Conservation (phyloP, 371 early-diverging fungal genomes). For the Rhizomucor pusillus region DNA sequence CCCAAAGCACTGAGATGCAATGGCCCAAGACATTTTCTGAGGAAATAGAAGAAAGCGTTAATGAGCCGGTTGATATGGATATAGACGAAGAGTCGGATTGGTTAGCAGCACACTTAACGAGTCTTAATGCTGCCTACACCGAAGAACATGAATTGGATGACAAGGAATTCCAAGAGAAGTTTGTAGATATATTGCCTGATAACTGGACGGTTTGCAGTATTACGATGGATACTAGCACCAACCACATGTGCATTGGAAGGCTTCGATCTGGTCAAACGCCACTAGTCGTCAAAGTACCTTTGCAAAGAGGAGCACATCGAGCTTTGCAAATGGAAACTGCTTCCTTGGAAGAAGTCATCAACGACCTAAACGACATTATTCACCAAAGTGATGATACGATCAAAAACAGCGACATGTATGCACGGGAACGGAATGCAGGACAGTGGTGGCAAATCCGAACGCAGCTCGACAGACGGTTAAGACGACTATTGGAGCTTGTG, state of each 20-base stretch:
- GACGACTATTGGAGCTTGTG: slow-evolving; percentile 54
- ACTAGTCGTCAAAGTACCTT: slow-evolving; percentile 68
- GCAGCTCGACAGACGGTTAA: slow-evolving; percentile 65
- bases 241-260: slow-evolving; percentile 67
- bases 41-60: slow-evolving; percentile 5
- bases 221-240: slow-evolving; percentile 62
- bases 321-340: slow-evolving; percentile 38
- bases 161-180: slow-evolving; percentile 41
- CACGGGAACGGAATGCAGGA: slow-evolving; percentile 56
- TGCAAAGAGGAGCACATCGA: slow-evolving; percentile 53
- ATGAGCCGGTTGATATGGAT: slow-evolving; percentile 16
- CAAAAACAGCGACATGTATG: slow-evolving; percentile 22
- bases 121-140: slow-evolving; percentile 31
- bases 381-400: slow-evolving; percentile 55
- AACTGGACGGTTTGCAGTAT: slow-evolving; percentile 74
- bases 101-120: slow-evolving; percentile 30
- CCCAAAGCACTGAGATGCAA: slow-evolving; percentile 5
- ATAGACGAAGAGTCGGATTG: slow-evolving; percentile 2
- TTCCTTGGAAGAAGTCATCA: slow-evolving; percentile 34
- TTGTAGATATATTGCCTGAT: slow-evolving; percentile 56
- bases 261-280: slow-evolving; percentile 50
- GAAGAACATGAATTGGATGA: slow-evolving; percentile 33
- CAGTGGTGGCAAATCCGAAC: slow-evolving; percentile 81
- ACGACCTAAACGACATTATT: slow-evolving; percentile 58
- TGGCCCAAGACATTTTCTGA: slow-evolving; percentile 26